phyloP scores from a whole-genome alignment of 2,329 filamentous ascomycete species.

The Pyrenochaeta sp. region DNA sequence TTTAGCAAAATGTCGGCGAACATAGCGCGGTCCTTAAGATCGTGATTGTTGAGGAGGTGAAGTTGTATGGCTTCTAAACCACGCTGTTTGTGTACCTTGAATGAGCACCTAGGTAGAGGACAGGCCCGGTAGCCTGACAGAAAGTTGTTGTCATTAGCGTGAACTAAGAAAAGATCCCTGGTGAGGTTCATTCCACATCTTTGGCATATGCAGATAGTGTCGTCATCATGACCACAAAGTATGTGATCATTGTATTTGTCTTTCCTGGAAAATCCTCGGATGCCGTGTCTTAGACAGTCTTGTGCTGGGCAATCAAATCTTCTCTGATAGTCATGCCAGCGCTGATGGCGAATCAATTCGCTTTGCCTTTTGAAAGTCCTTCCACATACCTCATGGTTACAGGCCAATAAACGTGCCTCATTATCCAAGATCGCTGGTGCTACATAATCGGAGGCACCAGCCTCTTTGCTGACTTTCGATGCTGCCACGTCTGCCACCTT shows the following conservation, averaged over 20 bases:
- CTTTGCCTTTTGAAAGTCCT: slow-evolving; percentile 10
- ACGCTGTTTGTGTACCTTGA: background rate
- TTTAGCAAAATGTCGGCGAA: background rate
- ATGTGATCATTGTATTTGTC: slow-evolving; percentile 26
- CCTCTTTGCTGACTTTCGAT: too few species aligned
- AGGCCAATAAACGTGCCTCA: too few species aligned
- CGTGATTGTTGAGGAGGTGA: slow-evolving; percentile 13
- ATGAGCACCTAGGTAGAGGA: background rate
- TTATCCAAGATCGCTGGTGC: too few species aligned
- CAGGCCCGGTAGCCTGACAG: background rate
- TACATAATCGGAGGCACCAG: too few species aligned
- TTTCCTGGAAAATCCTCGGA: slow-evolving; percentile 10
- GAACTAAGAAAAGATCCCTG: slow-evolving; percentile 5
- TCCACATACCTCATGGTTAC: too few species aligned
- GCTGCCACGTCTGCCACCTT: too few species aligned
- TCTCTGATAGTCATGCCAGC: background rate
- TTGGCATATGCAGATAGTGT: slow-evolving; percentile 13
- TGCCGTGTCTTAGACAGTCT: slow-evolving; percentile 5
- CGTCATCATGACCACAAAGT: slow-evolving; percentile 16
- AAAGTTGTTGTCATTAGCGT: background rate
- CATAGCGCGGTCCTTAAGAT: slow-evolving; percentile 2
- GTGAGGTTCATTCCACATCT: background rate
- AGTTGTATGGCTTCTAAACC: slow-evolving; percentile 3
- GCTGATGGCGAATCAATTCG: slow-evolving; percentile 11
- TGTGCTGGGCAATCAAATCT: slow-evolving; percentile 6